phyloP scores from a whole-genome alignment of 2,329 filamentous ascomycete species.

The Sporothrix humicola region DNA sequence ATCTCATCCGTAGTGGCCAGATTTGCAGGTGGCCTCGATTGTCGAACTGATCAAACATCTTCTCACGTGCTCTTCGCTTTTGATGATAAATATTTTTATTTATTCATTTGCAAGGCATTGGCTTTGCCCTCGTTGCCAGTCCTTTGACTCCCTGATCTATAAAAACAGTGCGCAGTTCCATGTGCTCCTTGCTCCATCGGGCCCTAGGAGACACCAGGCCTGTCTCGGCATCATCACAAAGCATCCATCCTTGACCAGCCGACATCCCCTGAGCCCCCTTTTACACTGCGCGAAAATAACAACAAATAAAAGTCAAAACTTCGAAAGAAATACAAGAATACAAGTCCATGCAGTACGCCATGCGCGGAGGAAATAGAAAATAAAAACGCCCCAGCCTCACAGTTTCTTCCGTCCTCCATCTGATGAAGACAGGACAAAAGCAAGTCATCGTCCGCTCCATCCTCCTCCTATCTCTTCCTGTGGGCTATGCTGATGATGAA shows the following conservation, averaged over 20 bases:
- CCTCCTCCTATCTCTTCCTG: background rate
- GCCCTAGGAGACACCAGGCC: no score
- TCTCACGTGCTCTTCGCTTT: background rate
- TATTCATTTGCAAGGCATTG: background rate
- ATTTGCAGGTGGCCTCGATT: no score
- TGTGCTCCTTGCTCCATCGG: background rate
- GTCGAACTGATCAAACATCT: no score
- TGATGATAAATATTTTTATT: background rate
- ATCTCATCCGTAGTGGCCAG: no score
- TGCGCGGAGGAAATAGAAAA: background rate
- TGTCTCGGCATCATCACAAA: no score
- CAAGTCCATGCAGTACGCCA: background rate
- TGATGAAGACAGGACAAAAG: background rate
- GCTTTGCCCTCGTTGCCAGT: no score
- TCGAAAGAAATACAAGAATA: background rate
- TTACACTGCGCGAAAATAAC: background rate
- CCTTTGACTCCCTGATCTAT: background rate
- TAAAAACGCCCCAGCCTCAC: slow-evolving; percentile 5
- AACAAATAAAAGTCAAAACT: background rate
- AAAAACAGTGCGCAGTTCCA: background rate
- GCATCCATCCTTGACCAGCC: no score
- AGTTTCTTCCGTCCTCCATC: background rate
- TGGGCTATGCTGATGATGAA: slow-evolving; percentile 21
- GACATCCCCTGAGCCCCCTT: background rate
- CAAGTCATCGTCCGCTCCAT: background rate